Evolutionary conservation across 2,329 filamentous ascomycete species (phyloP).

Genomic region (Teratosphaeriaceae sp.): DNA sequence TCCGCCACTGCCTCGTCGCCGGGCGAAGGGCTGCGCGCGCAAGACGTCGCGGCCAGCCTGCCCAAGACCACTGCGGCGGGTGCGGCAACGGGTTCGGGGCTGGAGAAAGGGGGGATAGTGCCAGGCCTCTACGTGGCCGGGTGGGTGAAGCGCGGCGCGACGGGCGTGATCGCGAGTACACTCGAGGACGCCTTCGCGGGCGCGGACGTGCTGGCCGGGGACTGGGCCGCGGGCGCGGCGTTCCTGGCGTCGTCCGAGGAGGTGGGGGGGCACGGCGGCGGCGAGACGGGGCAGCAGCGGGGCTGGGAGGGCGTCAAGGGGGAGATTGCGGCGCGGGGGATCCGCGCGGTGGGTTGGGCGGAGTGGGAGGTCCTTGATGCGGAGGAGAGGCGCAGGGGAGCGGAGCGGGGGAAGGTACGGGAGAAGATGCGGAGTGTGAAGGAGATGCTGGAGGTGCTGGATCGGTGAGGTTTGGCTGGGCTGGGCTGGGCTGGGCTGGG

Average conservation of each 20-base stretch:
- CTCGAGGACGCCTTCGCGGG: conserved; percentile 93
- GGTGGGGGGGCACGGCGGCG: too few relatives aligned
- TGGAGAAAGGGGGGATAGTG: conserved; percentile 33
- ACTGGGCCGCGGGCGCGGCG: conserved; percentile 53
- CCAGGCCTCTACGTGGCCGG: conserved; percentile 86
- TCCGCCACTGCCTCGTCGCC: too few relatives aligned
- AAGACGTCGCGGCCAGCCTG: too few relatives aligned
- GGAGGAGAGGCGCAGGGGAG: conserved; percentile 65
- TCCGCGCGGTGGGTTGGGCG: conserved; percentile 66
- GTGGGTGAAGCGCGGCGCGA: conserved; percentile 93
- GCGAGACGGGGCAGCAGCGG: conserved; percentile 33
- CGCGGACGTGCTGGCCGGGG: conserved; percentile 73
- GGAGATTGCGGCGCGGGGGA: conserved; percentile 50
- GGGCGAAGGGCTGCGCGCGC: too few relatives aligned
- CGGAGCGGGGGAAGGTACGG: conserved; percentile 64
- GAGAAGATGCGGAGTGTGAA: conserved; percentile 56
- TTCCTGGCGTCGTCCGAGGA: too few relatives aligned
- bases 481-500: too few relatives aligned
- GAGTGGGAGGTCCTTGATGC: conserved; percentile 82
- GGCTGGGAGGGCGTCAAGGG: conserved; percentile 74
- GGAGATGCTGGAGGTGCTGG: conserved; percentile 51
- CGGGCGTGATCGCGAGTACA: conserved; percentile 90
- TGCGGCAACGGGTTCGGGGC: too few relatives aligned
- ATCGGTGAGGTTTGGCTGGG: conserved; percentile 18
- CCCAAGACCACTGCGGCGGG: too few relatives aligned